phyloP scores from a whole-genome alignment of 2,329 filamentous ascomycete genomes.

The Penicillium brevicompactum region DNA sequence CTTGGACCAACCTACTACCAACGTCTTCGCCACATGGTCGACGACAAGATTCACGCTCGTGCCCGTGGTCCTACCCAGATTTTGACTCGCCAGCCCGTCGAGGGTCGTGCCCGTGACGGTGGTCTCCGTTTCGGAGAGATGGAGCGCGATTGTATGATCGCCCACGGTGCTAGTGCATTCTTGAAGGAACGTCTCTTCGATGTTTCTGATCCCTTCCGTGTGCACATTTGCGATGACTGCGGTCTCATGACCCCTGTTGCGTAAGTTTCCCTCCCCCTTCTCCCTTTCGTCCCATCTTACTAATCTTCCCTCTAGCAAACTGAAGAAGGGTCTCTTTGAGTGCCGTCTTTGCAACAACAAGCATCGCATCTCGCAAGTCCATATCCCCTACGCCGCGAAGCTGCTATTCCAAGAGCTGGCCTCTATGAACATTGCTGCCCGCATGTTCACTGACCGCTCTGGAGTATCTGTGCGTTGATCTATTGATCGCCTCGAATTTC shows the following conservation, averaged over 20 bases:
- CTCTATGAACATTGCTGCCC: conserved; percentile 96
- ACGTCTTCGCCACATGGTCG: conserved; percentile 97
- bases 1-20: conserved; percentile 98
- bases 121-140: conserved; percentile 99
- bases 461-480: conserved; percentile 45
- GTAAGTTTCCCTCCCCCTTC: conserved; percentile 63
- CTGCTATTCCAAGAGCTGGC: conserved; percentile 97
- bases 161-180: conserved; percentile 96
- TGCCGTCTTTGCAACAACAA: conserved; percentile 99
- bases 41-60: conserved; percentile 99
- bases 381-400: conserved; percentile 97
- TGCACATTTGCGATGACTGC: conserved; percentile 98
- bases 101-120: conserved; percentile 96
- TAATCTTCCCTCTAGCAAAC: conserved; percentile 61
- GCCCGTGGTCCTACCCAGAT: conserved; percentile 96
- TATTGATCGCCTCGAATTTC: conserved; percentile 7
- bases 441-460: conserved; percentile 83
- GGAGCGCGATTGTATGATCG: conserved; percentile 99
- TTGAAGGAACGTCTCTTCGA: conserved; percentile 97
- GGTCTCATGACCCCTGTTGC: conserved; percentile 98
- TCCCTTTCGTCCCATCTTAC: conserved; percentile 6
- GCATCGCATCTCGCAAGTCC: conserved; percentile 95
- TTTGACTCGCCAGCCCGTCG: conserved; percentile 92
- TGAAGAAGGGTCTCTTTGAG: conserved; percentile 94
- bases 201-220: conserved; percentile 95